phyloP scores from a whole-genome alignment of 208 protist species.

The Naegleria gruberi region DNA sequence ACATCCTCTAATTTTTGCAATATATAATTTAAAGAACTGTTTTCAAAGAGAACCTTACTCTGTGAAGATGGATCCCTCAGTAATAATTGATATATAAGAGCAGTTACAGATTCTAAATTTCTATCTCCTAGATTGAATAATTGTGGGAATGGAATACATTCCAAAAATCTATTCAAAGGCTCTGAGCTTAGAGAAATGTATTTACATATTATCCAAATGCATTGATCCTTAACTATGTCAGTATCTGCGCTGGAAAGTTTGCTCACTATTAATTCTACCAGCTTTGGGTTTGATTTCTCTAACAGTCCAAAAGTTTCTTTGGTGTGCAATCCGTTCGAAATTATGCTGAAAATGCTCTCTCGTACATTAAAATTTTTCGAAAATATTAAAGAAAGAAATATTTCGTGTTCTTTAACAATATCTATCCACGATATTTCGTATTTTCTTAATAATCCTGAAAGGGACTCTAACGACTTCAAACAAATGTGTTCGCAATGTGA shows the following conservation, averaged over 20 bases:
- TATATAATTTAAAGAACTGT: not conserved
- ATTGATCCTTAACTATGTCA: not conserved
- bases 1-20: not conserved
- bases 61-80: not conserved
- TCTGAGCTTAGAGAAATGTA: not conserved
- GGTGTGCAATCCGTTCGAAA: not conserved
- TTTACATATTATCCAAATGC: not conserved
- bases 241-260: not conserved
- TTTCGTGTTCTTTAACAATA: not conserved
- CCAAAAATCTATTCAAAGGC: not conserved
- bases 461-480: not conserved
- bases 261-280: not conserved
- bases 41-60: not conserved
- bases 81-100: not conserved
- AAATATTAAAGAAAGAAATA: not conserved
- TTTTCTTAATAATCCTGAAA: not conserved
- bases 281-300: not conserved
- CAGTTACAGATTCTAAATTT: not conserved
- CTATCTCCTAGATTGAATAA: not conserved
- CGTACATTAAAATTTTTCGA: not conserved
- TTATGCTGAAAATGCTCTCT: not conserved
- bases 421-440: not conserved
- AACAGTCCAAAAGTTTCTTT: not conserved
- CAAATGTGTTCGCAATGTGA: not conserved
- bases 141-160: not conserved